These are phyloP conservation scores for Tuber brumale DNA, from an alignment of 495 filamentous ascomycete genomes.

Conservation along the genomic window DNA sequence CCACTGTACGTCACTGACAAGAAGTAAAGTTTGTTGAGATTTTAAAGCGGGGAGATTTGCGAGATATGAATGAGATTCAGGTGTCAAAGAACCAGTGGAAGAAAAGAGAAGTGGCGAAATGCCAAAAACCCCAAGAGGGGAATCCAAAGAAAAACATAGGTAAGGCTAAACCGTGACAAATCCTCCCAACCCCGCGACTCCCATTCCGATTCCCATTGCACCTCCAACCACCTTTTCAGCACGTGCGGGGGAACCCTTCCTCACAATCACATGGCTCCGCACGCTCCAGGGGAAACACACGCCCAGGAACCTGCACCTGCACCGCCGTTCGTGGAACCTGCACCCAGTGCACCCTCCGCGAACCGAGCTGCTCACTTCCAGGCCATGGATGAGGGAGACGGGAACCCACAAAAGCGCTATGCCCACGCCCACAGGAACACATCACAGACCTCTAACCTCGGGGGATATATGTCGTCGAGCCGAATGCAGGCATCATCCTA, in stretches of 20 bases:
- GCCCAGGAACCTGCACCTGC: conserved; percentile 65
- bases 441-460: background rate
- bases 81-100: background rate
- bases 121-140: background rate
- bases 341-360: conserved; percentile 19
- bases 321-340: conserved; percentile 27
- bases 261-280: conserved; percentile 68
- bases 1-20: background rate
- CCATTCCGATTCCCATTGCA: conserved; percentile 12
- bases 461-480: no score
- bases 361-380: conserved; percentile 39
- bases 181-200: conserved; percentile 15
- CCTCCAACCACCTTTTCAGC: conserved; percentile 14
- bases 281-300: conserved; percentile 69
- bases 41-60: background rate
- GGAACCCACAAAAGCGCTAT: conserved; percentile 52
- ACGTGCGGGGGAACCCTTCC: conserved; percentile 35
- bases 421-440: background rate
- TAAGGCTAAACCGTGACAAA: conserved; percentile 28
- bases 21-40: background rate
- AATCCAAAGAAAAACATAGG: background rate
- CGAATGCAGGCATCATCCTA: no score
- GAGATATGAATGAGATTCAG: background rate
- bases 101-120: background rate
- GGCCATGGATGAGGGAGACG: conserved; percentile 59